Evolutionary conservation across 805 yeast species (phyloP).

Genomic region (Huiozyma sinensis): DNA sequence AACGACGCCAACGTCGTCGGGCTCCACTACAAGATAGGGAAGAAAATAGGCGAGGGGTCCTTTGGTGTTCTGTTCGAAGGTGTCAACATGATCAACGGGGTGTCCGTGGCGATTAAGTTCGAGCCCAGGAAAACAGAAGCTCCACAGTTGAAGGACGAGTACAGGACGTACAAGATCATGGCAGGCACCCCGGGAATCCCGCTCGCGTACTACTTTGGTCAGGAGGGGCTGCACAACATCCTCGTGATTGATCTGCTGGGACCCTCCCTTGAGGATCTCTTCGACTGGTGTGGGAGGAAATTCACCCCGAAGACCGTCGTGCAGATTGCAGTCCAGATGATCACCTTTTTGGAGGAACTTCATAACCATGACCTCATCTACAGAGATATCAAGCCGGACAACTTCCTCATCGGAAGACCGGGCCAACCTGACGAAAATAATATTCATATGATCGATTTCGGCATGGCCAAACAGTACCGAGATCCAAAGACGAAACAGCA

Average conservation of each 20-base stretch:
- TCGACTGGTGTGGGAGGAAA: conserved; percentile 96
- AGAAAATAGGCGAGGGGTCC: conserved; percentile 97
- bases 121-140: conserved; percentile 96
- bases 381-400: conserved; percentile 96
- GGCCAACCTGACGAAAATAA: conserved; percentile 74
- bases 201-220: conserved; percentile 92
- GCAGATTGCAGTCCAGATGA: conserved; percentile 93
- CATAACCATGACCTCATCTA: conserved; percentile 87
- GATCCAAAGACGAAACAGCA: conserved; percentile 94
- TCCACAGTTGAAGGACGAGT: conserved; percentile 94
- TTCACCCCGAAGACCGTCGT: conserved; percentile 83
- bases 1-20: conserved; percentile 47
- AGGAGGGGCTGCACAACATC: conserved; percentile 93
- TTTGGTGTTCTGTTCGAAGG: conserved; percentile 98
- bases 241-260: conserved; percentile 90
- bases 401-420: conserved; percentile 88
- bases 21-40: conserved; percentile 91
- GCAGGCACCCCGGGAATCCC: conserved; percentile 86
- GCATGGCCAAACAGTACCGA: conserved; percentile 97
- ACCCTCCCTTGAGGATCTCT: conserved; percentile 89
- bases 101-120: conserved; percentile 89
- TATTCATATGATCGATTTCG: conserved; percentile 89
- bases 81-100: conserved; percentile 75
- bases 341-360: conserved; percentile 71
- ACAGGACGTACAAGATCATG: conserved; percentile 80